Evolutionary conservation across 305 asterid species (phyloP), one percentile per base, ranked within the genome.

Genomic region (Fraxinus sp.): DNA sequence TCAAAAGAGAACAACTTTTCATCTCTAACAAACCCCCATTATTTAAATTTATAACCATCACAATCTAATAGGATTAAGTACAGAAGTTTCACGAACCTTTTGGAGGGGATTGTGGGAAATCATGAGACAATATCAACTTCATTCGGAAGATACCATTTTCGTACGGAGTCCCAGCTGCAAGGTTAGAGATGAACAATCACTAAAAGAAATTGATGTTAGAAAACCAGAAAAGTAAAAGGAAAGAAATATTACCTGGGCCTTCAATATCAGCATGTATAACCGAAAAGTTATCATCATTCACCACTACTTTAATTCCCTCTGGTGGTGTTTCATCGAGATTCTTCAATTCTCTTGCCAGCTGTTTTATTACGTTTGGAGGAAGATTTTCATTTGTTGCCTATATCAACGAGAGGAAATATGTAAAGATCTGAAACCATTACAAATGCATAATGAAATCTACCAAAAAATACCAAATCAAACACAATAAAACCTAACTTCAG

Each of bases 81-180:
- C 4, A 44, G 16, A 39, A 81, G 68, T 77, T 77, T 77, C 52
- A 83, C 90, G 72, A 72, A 95, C 99, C 99, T 95, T 91, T 94
- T 2, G 98, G 98, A 46, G 99, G 97, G 72, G 97, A 88, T 24
- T 94, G 94, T 11, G 99, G 99, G 86, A 95, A 95, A 89, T 95
- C 99, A 81, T 88, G 93, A 78, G 97, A 94, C 83, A 95, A 73
- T 81, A 90, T 92, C 92, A 94, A 86, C 93, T 92, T 95, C 99
- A 93, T 95, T 73, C 95, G 97, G 71, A 95, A 95, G 76, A 89
- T 81, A 3, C 99, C 99, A 77, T 94, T 93, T 83, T 94, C 98
- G 68, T 94, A 95, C 1, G 99, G 99, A 37, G 99, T 95, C 79
- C 98, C 98, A 87, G 97, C 99, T 94, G 99, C 90, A 86, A 80